Conservation (phyloP, 2,329 filamentous ascomycete genomes). For the Penicillium concentricum region DNA sequence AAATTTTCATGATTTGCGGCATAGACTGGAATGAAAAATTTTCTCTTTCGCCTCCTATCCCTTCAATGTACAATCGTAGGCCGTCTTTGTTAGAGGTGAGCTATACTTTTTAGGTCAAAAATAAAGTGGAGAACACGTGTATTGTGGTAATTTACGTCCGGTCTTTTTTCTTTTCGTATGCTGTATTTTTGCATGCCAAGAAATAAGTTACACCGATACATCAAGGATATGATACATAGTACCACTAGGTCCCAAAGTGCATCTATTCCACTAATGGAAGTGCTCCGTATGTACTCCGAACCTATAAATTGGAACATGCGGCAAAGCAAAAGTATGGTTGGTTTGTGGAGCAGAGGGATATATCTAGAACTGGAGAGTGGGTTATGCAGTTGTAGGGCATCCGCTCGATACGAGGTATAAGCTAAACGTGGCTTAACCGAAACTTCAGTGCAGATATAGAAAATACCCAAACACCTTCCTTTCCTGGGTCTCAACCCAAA, state of each 20-base stretch:
- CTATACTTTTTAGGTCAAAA: neutral
- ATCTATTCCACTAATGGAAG: neutral
- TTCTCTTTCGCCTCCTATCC: neutral
- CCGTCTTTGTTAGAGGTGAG: neutral
- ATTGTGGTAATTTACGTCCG: neutral
- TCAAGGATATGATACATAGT: no score
- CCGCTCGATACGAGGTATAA: neutral
- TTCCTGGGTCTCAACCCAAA: neutral
- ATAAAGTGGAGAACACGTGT: neutral
- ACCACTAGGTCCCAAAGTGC: neutral
- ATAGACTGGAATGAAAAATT: neutral
- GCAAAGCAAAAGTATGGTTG: neutral
- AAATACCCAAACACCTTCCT: neutral
- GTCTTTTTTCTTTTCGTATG: neutral
- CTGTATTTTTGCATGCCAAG: neutral
- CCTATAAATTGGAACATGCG: neutral
- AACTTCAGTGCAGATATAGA: neutral
- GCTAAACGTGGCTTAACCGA: neutral
- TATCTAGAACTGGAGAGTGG: neutral
- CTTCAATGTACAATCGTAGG: neutral
- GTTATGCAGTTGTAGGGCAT: neutral
- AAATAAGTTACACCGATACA: neutral
- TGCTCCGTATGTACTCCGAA: neutral
- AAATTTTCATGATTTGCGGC: neutral
- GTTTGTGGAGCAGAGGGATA: neutral